These are phyloP conservation scores for Citrus mangshanensis DNA, from an alignment of 345 rosid species.

Conservation along the genomic window DNA sequence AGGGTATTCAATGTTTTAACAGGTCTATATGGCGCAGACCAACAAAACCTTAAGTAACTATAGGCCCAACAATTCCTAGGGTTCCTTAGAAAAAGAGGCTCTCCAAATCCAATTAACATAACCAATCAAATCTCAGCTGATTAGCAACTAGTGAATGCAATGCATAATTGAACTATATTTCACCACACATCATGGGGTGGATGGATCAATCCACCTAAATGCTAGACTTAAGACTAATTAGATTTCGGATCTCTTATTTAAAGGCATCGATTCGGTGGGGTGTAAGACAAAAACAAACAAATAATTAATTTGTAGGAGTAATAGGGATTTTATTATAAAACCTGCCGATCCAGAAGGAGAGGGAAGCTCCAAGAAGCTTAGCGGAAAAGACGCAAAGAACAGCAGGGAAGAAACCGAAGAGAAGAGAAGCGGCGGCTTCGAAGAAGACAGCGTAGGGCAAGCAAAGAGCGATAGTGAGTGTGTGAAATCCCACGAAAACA, in stretches of 20 bases:
- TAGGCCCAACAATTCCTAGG: background rate
- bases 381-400: slow-evolving; percentile 75
- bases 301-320: background rate
- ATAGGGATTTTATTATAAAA: background rate
- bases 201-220: no score
- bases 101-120: background rate
- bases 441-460: slow-evolving; percentile 87
- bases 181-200: no score
- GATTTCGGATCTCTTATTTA: no score
- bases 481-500: slow-evolving; percentile 73
- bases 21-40: background rate
- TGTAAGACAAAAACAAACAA: background rate
- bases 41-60: background rate
- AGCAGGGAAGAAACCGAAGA: slow-evolving; percentile 85
- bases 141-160: background rate
- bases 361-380: slow-evolving; percentile 82
- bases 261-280: no score
- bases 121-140: background rate
- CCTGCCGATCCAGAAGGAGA: slow-evolving; percentile 96
- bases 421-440: slow-evolving; percentile 81
- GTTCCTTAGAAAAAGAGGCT: background rate
- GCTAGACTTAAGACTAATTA: no score
- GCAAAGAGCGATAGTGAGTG: slow-evolving; percentile 69
- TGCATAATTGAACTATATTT: no score
- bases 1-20: background rate